A percentile compares a stretch with the other conserved stretches of the same genome.
These are phyloP conservation scores for Chenopodium quinoa DNA, from an alignment of 148 eudicot species.

Conservation along the genomic window DNA sequence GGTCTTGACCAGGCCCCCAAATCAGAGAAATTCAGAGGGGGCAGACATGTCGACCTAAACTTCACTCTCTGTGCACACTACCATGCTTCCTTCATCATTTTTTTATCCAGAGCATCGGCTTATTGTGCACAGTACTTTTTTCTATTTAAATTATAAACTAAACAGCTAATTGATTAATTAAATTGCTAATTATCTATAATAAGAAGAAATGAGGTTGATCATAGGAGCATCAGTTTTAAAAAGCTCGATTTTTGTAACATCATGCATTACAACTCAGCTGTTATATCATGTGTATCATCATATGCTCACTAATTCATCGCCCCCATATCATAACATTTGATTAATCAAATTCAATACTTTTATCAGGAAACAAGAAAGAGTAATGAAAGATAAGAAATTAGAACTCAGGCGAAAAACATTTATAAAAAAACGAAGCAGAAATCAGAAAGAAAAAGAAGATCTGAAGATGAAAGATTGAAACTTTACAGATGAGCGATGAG, in stretches of 20 bases:
- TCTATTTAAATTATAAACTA: not conserved
- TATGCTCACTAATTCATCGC: conserved; percentile 14
- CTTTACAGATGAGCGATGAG: not conserved
- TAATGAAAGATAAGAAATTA: not conserved
- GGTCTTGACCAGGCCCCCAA: conserved; percentile 41
- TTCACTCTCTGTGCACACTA: conserved; percentile 32
- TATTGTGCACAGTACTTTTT: conserved; percentile 26
- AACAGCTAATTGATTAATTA: not conserved
- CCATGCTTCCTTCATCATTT: conserved; percentile 37
- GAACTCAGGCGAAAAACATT: too few relatives aligned
- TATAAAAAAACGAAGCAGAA: not conserved
- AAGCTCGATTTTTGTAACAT: conserved; percentile 38
- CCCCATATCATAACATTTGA: not conserved
- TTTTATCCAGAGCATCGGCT: conserved; percentile 40
- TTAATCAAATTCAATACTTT: not conserved
- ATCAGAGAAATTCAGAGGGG: conserved; percentile 34
- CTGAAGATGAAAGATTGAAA: not conserved
- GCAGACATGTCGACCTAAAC: conserved; percentile 35
- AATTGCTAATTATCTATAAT: not conserved
- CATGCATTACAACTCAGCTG: conserved; percentile 12
- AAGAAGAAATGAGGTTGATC: not conserved
- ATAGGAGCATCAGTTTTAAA: conserved; percentile 43
- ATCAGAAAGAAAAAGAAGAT: not conserved
- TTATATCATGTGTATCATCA: conserved; percentile 22
- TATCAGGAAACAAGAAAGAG: not conserved